Evolutionary conservation across 1,284 basidiomycete species (phyloP), one percentile per base, ranked within the genome.

Genomic region (Singerocomus rubriflavus): DNA sequence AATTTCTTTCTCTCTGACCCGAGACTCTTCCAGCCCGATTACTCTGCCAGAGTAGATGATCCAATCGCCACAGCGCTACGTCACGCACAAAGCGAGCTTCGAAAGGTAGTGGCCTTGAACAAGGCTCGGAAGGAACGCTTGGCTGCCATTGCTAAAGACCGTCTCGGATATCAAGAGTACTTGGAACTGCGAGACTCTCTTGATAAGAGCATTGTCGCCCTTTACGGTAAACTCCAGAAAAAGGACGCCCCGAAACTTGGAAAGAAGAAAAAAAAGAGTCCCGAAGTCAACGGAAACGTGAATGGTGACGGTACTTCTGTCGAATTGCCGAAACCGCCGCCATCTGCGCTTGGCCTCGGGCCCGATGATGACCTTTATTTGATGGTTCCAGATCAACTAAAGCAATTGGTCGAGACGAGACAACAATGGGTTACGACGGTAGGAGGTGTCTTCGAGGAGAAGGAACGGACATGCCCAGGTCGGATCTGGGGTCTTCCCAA

Each of bases 81-180:
- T 1, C 85, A 91, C 52, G 91, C 91, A 29, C 95, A 98, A 67
- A 75, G 79, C n/a, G 82, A 91, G 57, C 77, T 98, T 4, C 81
- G 86, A 6, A 75, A 73, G 6, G 90, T 97, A 48, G 77, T 88
- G 2, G 78, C 84, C 8, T 77, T 84, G 52, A 98, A 98, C 74
- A 91, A 92, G 61, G 80, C 82, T 11, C 88, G 95, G 25, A 91
- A 89, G 64, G 71, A 71, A 25, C 84, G 89, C 0, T 78, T 98
- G 2, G 80, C 79, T 17, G 74, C 78, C 16, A 81, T 94, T 53
- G 93, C 93, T n/a, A 84, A 85, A 56, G 89, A 93, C 59, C 81
- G 94, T 16, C 79, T 98, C 41, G 93, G 86, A 4, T 92, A 91
- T 66, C 90, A 93, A 64, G 93, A 96, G 62, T 96, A 93, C 70